phyloP scores from a whole-genome alignment of 2,329 filamentous ascomycete genomes.

The Cryoendolithus antarcticus region DNA sequence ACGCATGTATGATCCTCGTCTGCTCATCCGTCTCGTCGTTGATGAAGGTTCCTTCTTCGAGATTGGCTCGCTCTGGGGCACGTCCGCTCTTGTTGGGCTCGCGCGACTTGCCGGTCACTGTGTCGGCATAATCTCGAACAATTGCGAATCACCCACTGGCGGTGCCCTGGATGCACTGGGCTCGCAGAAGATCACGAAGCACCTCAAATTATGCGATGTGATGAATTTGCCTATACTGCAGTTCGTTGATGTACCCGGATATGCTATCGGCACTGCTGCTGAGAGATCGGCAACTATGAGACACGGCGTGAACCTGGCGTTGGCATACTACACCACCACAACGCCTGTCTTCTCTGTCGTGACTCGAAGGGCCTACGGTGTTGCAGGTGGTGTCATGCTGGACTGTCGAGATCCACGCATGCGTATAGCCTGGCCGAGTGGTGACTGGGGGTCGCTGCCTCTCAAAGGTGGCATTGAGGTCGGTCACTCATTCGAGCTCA shows the following conservation, averaged over 20 bases:
- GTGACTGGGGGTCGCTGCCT: slow-evolving; percentile 50
- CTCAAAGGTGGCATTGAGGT: slow-evolving; percentile 54
- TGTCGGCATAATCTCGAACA: slow-evolving; percentile 47
- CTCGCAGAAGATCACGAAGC: slow-evolving; percentile 47
- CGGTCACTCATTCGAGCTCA: slow-evolving; percentile 48
- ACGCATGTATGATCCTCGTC: slow-evolving; percentile 48
- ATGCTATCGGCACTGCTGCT: slow-evolving; percentile 51
- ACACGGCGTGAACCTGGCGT: slow-evolving; percentile 49
- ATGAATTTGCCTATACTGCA: slow-evolving; percentile 54
- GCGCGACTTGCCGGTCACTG: slow-evolving; percentile 45
- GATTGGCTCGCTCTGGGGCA: slow-evolving; percentile 51
- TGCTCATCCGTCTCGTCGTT: slow-evolving; percentile 45
- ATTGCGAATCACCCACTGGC: slow-evolving; percentile 50
- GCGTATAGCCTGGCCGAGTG: slow-evolving; percentile 52
- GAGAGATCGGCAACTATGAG: slow-evolving; percentile 53
- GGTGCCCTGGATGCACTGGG: slow-evolving; percentile 46
- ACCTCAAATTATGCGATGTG: slow-evolving; percentile 52
- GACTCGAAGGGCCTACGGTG: slow-evolving; percentile 48
- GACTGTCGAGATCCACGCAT: slow-evolving; percentile 49
- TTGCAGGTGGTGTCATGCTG: slow-evolving; percentile 53
- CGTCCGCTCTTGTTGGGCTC: slow-evolving; percentile 48
- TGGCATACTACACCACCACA: slow-evolving; percentile 50
- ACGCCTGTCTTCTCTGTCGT: slow-evolving; percentile 53
- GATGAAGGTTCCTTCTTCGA: slow-evolving; percentile 49
- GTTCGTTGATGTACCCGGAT: slow-evolving; percentile 51